Conservation (phyloP, 805 yeast genomes). For the Kuraishia floccosa region DNA sequence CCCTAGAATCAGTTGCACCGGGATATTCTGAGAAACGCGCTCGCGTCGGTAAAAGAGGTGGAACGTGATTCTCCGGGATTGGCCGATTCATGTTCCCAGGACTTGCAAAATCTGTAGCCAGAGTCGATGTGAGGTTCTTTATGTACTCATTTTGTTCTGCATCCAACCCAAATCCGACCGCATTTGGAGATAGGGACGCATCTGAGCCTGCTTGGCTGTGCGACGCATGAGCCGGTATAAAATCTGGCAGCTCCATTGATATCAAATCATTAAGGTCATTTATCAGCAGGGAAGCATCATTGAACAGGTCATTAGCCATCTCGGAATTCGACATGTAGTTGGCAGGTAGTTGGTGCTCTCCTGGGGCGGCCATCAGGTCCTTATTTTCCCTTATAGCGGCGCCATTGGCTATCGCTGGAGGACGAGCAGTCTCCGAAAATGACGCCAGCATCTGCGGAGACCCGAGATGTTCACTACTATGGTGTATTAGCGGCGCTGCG, state of each 20-base stretch:
- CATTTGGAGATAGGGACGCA: conserved; percentile 6
- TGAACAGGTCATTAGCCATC: conserved; percentile 17
- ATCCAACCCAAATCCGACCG: no score
- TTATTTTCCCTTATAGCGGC: background rate
- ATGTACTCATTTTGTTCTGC: conserved; percentile 11
- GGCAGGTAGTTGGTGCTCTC: background rate
- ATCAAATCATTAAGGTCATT: conserved; percentile 22
- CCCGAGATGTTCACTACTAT: background rate
- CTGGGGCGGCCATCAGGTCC: background rate
- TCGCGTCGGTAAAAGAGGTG: no score
- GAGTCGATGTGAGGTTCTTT: conserved; percentile 10
- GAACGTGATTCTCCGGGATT: no score
- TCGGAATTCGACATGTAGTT: conserved; percentile 6
- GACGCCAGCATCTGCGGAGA: background rate
- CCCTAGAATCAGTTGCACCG: no score
- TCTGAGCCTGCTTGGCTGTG: no score
- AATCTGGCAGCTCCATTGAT: conserved; percentile 2
- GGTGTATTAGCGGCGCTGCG: no score
- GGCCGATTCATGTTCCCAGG: no score
- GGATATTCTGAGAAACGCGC: no score
- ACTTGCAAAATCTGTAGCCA: conserved; percentile 7
- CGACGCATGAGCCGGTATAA: no score
- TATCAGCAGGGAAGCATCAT: conserved; percentile 22
- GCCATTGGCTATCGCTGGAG: background rate
- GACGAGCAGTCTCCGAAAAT: background rate